These are phyloP conservation scores for Coemansia sp. DNA, from an alignment of 192 early-diverging fungal genomes.

Conservation along the genomic window DNA sequence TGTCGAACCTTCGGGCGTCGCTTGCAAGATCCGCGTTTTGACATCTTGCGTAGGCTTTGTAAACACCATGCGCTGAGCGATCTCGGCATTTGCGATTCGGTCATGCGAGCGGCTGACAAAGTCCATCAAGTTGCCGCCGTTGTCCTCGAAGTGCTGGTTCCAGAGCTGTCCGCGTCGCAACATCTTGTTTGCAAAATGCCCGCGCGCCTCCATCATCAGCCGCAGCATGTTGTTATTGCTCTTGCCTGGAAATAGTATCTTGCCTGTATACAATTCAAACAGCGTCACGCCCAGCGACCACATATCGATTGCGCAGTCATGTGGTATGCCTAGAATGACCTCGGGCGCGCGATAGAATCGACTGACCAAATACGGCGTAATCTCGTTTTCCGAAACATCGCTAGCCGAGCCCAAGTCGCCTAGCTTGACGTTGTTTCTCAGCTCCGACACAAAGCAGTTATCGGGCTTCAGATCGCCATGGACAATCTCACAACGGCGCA, in stretches of 20 bases:
- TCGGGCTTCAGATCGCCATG: constrained; percentile 99
- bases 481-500: constrained; percentile 80
- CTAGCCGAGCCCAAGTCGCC: constrained; percentile 95
- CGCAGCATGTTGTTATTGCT: constrained; percentile 97
- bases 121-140: constrained; percentile 49
- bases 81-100: constrained; percentile 67
- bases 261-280: constrained; percentile 94
- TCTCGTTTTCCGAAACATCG: constrained; percentile 84
- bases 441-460: constrained; percentile 89
- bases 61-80: constrained; percentile 67
- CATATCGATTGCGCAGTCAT: constrained; percentile 88
- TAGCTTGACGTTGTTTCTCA: constrained; percentile 80
- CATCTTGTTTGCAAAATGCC: constrained; percentile 82
- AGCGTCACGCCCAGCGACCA: constrained; percentile 96
- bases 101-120: constrained; percentile 48
- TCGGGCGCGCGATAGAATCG: constrained; percentile 98
- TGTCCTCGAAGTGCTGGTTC: constrained; percentile 85
- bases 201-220: constrained; percentile 92
- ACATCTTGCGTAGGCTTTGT: constrained; percentile 73
- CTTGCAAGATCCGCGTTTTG: constrained; percentile 65
- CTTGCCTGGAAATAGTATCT: constrained; percentile 90
- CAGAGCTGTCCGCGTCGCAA: constrained; percentile 82
- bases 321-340: constrained; percentile 89
- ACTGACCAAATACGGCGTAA: constrained; percentile 94
- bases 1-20: constrained; percentile 47